phyloP scores from a whole-genome alignment of 805 yeast species.

The Metschnikowia koreensis region DNA sequence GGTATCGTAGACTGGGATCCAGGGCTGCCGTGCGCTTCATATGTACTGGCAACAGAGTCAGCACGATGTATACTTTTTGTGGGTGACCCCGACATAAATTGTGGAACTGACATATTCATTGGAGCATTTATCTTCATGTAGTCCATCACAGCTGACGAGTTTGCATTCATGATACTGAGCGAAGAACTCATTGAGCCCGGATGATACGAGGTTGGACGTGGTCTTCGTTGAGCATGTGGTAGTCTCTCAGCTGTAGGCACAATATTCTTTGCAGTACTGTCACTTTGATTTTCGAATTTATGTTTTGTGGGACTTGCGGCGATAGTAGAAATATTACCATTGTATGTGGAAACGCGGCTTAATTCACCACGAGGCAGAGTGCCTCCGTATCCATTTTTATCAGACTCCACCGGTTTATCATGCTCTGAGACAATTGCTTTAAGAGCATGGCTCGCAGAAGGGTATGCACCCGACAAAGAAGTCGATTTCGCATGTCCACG shows the following conservation, averaged over 20 bases:
- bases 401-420: constrained; percentile 15
- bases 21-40: constrained; percentile 12
- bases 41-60: constrained; percentile 22
- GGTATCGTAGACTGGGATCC: constrained; percentile 15
- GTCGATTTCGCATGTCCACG: constrained; percentile 35
- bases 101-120: constrained; percentile 29
- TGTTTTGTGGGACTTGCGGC: constrained; percentile 41
- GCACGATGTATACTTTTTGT: constrained; percentile 30
- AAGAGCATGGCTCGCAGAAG: constrained; percentile 64
- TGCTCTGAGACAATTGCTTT: constrained; percentile 75
- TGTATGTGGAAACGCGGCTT: constrained; percentile 26
- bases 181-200: constrained; percentile 53
- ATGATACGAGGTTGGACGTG: constrained; percentile 83
- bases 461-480: constrained; percentile 30
- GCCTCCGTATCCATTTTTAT: not conserved
- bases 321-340: constrained; percentile 45
- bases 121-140: constrained; percentile 36
- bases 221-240: constrained; percentile 52
- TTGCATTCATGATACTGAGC: constrained; percentile 12
- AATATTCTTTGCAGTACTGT: constrained; percentile 9
- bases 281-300: constrained; percentile 5
- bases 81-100: constrained; percentile 41
- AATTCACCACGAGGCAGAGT: constrained; percentile 7
- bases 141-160: constrained; percentile 27
- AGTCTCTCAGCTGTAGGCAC: constrained; percentile 29